Percentiles rank a stretch among this genome's conserved stretches.
Evolutionary conservation across 2,329 filamentous ascomycete species (phyloP).

Genomic region (Waltergamsia citrina): DNA sequence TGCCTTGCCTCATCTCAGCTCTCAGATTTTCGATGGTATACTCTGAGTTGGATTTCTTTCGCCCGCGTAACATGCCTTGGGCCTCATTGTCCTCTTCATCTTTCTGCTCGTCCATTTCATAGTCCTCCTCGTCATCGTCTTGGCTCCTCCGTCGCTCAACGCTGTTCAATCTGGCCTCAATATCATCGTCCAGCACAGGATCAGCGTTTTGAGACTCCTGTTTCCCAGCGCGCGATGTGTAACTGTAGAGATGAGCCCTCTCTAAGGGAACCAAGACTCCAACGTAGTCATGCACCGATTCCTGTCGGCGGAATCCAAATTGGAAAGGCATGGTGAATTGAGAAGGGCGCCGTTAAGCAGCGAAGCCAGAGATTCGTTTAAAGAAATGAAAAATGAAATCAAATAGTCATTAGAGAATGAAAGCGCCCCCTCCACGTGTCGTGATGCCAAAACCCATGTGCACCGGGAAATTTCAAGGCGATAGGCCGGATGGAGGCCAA

Average conservation of each 20-base stretch:
- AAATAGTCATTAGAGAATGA: no score
- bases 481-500: no score
- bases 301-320: constrained; percentile 23
- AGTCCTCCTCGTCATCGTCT: constrained; percentile 28
- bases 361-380: no score
- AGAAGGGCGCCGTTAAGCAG: no score
- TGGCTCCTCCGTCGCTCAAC: constrained; percentile 17
- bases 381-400: no score
- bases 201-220: constrained; percentile 27
- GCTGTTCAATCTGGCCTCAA: constrained; percentile 7
- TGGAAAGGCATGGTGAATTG: no score
- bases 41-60: no score
- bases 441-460: no score
- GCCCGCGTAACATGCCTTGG: constrained; percentile 44
- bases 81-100: constrained; percentile 27
- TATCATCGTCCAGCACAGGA: constrained; percentile 4
- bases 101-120: constrained; percentile 24
- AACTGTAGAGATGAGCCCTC: constrained; percentile 45
- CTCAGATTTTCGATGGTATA: constrained; percentile 63
- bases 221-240: constrained; percentile 36
- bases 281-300: constrained; percentile 39
- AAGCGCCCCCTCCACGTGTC: no score
- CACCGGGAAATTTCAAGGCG: no score
- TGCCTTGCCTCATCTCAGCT: constrained; percentile 53
- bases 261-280: constrained; percentile 44